These are phyloP conservation scores for Vigna angularis DNA, from an alignment of 306 rosid genomes.

Conservation along the genomic window DNA sequence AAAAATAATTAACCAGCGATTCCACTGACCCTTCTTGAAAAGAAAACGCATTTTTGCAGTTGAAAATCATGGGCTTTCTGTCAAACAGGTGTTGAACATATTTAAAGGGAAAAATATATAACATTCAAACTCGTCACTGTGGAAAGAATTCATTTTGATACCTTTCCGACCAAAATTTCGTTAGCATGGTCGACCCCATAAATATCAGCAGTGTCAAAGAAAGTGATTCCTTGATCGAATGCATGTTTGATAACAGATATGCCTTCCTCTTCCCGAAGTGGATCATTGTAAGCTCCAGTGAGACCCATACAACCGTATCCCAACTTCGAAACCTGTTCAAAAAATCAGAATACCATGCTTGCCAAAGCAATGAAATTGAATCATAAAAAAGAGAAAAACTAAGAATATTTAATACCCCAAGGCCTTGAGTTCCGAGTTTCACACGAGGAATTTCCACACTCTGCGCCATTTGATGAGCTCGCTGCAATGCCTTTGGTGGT, in stretches of 20 bases:
- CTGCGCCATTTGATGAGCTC: background rate
- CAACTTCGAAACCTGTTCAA: slow-evolving; percentile 65
- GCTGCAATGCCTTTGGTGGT: background rate
- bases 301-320: slow-evolving; percentile 78
- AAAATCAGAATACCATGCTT: background rate
- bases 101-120: no score
- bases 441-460: background rate
- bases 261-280: slow-evolving; percentile 65
- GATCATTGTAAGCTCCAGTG: slow-evolving; percentile 59
- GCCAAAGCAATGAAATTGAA: no score
- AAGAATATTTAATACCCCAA: background rate
- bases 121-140: no score
- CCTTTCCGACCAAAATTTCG: slow-evolving; percentile 77
- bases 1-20: background rate
- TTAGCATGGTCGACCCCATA: slow-evolving; percentile 61
- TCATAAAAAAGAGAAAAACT: no score
- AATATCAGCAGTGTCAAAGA: slow-evolving; percentile 70
- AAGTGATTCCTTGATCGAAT: slow-evolving; percentile 64
- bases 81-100: no score
- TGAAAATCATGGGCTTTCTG: no score
- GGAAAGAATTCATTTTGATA: background rate
- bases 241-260: slow-evolving; percentile 64
- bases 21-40: background rate
- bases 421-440: background rate
- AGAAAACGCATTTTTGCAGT: no score